Evolutionary conservation across 2,329 filamentous ascomycete species (phyloP).

Genomic region (Dactylellina leptospora): DNA sequence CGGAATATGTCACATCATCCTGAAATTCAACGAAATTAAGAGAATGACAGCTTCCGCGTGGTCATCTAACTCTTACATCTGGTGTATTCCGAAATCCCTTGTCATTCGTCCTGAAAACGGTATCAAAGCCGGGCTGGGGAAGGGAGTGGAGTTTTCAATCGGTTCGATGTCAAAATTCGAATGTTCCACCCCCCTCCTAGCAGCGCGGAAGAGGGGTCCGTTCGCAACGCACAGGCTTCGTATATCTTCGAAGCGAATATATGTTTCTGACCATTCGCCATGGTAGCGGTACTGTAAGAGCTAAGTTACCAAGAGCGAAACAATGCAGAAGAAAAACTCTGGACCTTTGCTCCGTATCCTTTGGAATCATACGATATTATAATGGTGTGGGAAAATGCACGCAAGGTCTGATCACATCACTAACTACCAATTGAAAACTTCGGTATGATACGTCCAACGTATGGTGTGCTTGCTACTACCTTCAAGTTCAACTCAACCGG

Average conservation of each 20-base stretch:
- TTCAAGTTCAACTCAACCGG: neutral
- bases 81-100: conserved; percentile 26
- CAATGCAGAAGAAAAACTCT: neutral
- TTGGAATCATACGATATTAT: conserved; percentile 24
- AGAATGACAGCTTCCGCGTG: neutral
- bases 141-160: neutral
- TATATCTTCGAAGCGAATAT: conserved; percentile 52
- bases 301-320: neutral
- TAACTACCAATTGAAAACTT: conserved; percentile 33
- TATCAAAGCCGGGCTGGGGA: conserved; percentile 38
- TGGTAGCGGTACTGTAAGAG: conserved; percentile 28
- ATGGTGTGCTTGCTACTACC: conserved; percentile 33
- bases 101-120: conserved; percentile 16
- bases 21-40: conserved; percentile 10
- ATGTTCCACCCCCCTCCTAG: conserved; percentile 19
- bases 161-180: conserved; percentile 20
- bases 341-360: conserved; percentile 4
- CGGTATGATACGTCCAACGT: conserved; percentile 37
- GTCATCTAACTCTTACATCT: conserved; percentile 22
- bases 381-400: conserved; percentile 38
- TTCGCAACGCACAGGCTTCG: conserved; percentile 33
- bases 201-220: conserved; percentile 21
- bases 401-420: conserved; percentile 47
- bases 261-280: conserved; percentile 38
- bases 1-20: conserved; percentile 23